Evolutionary conservation across 345 rosid genomes (phyloP).

Genomic region (Pistacia vera): DNA sequence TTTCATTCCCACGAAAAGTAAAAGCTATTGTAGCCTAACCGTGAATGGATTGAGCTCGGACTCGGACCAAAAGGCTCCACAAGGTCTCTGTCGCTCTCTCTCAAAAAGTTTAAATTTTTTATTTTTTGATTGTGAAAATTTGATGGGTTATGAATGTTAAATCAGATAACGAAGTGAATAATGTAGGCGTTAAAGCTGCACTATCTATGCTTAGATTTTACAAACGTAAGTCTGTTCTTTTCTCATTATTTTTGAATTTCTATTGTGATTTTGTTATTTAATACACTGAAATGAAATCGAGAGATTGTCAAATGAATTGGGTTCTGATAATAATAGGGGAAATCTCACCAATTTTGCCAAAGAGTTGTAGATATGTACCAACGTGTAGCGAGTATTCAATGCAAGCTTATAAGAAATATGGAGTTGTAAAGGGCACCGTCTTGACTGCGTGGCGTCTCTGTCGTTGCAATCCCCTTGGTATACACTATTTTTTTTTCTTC

Average conservation of each 20-base stretch:
- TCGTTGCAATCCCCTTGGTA: slow-evolving; percentile 95
- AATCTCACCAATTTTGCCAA: slow-evolving; percentile 80
- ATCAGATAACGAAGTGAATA: slow-evolving; percentile 48
- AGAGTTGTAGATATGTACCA: slow-evolving; percentile 81
- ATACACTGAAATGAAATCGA: background rate
- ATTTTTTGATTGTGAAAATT: background rate
- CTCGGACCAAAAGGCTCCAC: slow-evolving; percentile 36
- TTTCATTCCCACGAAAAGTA: slow-evolving; percentile 22
- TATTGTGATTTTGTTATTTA: background rate
- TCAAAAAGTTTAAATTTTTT: background rate
- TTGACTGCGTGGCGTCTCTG: slow-evolving; percentile 87
- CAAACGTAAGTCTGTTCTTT: slow-evolving; percentile 47
- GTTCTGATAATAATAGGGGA: slow-evolving; percentile 56
- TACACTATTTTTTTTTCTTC: background rate
- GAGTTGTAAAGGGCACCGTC: slow-evolving; percentile 66
- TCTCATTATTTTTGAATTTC: slow-evolving; percentile 1
- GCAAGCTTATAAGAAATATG: slow-evolving; percentile 94
- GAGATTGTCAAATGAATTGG: background rate
- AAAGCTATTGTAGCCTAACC: slow-evolving; percentile 28
- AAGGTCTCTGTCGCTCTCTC: slow-evolving; percentile 31
- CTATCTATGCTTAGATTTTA: slow-evolving; percentile 74
- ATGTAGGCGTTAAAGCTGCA: slow-evolving; percentile 80
- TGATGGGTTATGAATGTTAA: slow-evolving; percentile 7
- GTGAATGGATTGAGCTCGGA: slow-evolving; percentile 24
- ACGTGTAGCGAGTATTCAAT: slow-evolving; percentile 92